Evolutionary conservation across 768 basidiomycete species (phyloP).

Genomic region (Pleurotus djamor): DNA sequence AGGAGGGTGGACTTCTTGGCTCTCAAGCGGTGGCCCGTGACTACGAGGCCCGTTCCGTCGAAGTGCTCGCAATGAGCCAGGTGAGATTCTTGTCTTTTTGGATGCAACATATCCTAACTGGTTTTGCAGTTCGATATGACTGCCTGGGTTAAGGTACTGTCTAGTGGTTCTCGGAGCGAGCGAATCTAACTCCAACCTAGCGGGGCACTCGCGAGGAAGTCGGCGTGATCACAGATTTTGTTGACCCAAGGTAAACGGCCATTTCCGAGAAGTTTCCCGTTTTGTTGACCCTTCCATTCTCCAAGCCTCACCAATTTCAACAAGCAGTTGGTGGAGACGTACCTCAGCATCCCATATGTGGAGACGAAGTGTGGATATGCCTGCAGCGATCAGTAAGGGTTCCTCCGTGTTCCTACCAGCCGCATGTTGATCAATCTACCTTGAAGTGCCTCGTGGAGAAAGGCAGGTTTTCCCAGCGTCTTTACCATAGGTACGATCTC

Average conservation of each 20-base stretch:
- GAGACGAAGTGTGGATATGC: slow-evolving; percentile 92
- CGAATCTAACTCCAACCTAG: slow-evolving; percentile 23
- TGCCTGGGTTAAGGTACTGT: slow-evolving; percentile 82
- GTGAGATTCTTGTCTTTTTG: slow-evolving; percentile 28
- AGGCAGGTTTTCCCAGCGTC: slow-evolving; percentile 81
- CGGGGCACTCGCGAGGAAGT: slow-evolving; percentile 74
- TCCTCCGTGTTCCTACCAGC: slow-evolving; percentile 23
- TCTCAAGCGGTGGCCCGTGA: slow-evolving; percentile 85
- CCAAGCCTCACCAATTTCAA: slow-evolving; percentile 78
- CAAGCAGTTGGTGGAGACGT: slow-evolving; percentile 70
- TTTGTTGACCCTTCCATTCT: slow-evolving; percentile 11
- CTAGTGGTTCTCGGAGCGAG: slow-evolving; percentile 5
- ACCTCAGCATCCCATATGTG: slow-evolving; percentile 82
- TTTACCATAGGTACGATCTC: slow-evolving; percentile 73
- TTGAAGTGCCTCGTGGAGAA: slow-evolving; percentile 71
- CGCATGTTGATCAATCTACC: slow-evolving; percentile 22
- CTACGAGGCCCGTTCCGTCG: slow-evolving; percentile 61
- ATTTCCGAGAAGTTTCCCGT: slow-evolving; percentile 10
- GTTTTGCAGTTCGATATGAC: slow-evolving; percentile 80
- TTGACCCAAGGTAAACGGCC: slow-evolving; percentile 51
- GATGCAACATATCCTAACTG: slow-evolving; percentile 5
- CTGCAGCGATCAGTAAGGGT: slow-evolving; percentile 84
- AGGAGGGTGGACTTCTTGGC: slow-evolving; percentile 86
- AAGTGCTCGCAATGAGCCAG: slow-evolving; percentile 84
- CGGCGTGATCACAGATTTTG: slow-evolving; percentile 83